phyloP scores from a whole-genome alignment of 805 yeast genomes.

The Kodamaea restingae region DNA sequence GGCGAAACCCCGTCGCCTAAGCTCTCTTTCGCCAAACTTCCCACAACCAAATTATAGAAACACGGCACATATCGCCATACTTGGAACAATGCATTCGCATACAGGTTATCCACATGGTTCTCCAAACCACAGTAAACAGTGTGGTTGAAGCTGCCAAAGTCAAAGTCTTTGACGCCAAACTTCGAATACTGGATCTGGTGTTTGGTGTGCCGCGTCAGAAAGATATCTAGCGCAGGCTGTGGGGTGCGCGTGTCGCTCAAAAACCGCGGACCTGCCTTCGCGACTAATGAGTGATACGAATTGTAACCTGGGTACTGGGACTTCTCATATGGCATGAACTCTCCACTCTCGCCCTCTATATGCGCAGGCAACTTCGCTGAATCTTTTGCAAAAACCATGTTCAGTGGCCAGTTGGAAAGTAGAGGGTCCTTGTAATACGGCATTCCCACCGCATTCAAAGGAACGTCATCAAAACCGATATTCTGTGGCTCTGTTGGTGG shows the following conservation, averaged over 20 bases:
- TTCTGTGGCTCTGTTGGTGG: constrained; percentile 13
- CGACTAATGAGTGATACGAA: constrained; percentile 53
- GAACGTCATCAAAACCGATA: constrained; percentile 30
- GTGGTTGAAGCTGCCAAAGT: constrained; percentile 76
- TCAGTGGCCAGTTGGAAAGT: constrained; percentile 76
- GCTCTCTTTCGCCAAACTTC: constrained; percentile 40
- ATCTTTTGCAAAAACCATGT: constrained; percentile 54
- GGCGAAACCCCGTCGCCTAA: background rate
- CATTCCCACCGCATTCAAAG: constrained; percentile 74
- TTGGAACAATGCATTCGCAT: constrained; percentile 71
- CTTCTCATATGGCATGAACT: too few species aligned
- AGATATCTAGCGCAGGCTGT: constrained; percentile 4
- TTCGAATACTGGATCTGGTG: constrained; percentile 77
- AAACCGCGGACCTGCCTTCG: constrained; percentile 60
- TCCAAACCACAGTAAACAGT: constrained; percentile 79
- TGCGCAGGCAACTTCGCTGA: constrained; percentile 53
- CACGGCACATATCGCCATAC: constrained; percentile 73
- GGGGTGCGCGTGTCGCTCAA: constrained; percentile 46
- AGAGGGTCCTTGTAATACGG: constrained; percentile 79
- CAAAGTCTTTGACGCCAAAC: constrained; percentile 93
- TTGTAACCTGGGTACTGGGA: too few species aligned
- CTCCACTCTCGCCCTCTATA: constrained; percentile 7
- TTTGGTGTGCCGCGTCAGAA: constrained; percentile 46
- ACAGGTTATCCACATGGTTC: constrained; percentile 74
- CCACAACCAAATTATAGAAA: constrained; percentile 60